phyloP scores from a whole-genome alignment of 1,284 basidiomycete genomes.

The Papiliotrema terrestris region DNA sequence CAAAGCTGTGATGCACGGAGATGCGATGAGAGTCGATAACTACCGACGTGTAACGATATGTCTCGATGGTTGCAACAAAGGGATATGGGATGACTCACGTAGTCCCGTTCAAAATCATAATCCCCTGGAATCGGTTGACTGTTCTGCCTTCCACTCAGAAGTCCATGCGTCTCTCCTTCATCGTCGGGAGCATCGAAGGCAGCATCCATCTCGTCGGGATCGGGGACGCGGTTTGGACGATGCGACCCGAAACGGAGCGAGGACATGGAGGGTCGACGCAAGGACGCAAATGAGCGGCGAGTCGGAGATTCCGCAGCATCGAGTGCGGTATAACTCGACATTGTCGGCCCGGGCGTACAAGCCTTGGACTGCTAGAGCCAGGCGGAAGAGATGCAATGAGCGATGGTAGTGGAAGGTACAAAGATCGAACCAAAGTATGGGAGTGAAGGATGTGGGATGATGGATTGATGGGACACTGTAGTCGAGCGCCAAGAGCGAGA shows the following conservation, averaged over 20 bases:
- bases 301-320: slow-evolving; percentile 3
- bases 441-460: too few species aligned
- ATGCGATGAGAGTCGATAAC: too few species aligned
- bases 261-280: slow-evolving; percentile 25
- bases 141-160: slow-evolving; percentile 10
- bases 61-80: slow-evolving; percentile 1
- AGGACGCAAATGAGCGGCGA: slow-evolving; percentile 30
- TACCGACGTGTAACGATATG: too few species aligned
- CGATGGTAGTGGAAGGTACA: too few species aligned
- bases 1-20: too few species aligned
- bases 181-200: slow-evolving; percentile 45
- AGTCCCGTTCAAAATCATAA: slow-evolving; percentile 82
- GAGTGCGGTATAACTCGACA: not conserved
- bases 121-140: slow-evolving; percentile 45
- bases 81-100: slow-evolving; percentile 49
- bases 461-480: too few species aligned
- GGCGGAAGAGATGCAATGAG: too few species aligned
- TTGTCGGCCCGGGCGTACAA: too few species aligned
- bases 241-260: slow-evolving; percentile 23
- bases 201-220: slow-evolving; percentile 48
- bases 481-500: too few species aligned
- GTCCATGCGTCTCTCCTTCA: slow-evolving; percentile 27
- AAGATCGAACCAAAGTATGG: too few species aligned
- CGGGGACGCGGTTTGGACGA: slow-evolving; percentile 22
- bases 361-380: too few species aligned